phyloP scores from a whole-genome alignment of 306 rosid genomes.

The Trifolium fragiferum region DNA sequence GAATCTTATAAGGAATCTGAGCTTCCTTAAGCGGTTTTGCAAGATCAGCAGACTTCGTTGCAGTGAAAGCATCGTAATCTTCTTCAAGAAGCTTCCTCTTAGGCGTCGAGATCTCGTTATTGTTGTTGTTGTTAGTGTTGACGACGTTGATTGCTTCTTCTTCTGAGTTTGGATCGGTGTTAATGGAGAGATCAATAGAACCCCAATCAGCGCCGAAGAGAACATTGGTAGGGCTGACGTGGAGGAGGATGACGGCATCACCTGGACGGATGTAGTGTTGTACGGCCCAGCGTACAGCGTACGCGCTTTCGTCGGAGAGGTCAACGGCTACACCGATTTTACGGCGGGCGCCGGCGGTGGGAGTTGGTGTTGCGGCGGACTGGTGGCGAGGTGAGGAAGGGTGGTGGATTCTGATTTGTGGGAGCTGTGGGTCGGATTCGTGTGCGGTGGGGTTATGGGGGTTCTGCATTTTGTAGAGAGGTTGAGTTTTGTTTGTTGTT shows the following conservation, averaged over 20 bases:
- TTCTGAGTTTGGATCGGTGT: slow-evolving; percentile 49
- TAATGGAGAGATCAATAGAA: slow-evolving; percentile 70
- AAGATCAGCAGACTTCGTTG: slow-evolving; percentile 74
- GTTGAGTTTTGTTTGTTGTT: not conserved
- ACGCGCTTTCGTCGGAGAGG: slow-evolving; percentile 95
- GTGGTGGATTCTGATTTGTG: slow-evolving; percentile 87
- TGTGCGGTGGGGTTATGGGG: slow-evolving; percentile 44
- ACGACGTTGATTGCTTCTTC: slow-evolving; percentile 38
- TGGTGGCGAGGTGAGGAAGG: slow-evolving; percentile 83
- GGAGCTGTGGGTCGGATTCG: slow-evolving; percentile 84
- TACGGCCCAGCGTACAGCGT: slow-evolving; percentile 96
- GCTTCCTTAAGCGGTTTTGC: slow-evolving; percentile 79
- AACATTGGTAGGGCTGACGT: slow-evolving; percentile 91
- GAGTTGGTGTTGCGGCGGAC: slow-evolving; percentile 73
- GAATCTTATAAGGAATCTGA: slow-evolving; percentile 97
- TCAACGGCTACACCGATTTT: slow-evolving; percentile 94
- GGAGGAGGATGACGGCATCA: slow-evolving; percentile 96
- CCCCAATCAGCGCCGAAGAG: slow-evolving; percentile 99
- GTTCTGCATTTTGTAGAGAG: slow-evolving; percentile 50
- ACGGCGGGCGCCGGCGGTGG: slow-evolving; percentile 97
- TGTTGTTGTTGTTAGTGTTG: slow-evolving; percentile 4
- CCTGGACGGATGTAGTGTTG: slow-evolving; percentile 94
- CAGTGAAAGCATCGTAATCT: slow-evolving; percentile 90
- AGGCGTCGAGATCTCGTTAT: slow-evolving; percentile 33
- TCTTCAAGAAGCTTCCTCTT: slow-evolving; percentile 73